These are phyloP conservation scores for Barnettozyma populi DNA, from an alignment of 805 yeast species.

Conservation along the genomic window DNA sequence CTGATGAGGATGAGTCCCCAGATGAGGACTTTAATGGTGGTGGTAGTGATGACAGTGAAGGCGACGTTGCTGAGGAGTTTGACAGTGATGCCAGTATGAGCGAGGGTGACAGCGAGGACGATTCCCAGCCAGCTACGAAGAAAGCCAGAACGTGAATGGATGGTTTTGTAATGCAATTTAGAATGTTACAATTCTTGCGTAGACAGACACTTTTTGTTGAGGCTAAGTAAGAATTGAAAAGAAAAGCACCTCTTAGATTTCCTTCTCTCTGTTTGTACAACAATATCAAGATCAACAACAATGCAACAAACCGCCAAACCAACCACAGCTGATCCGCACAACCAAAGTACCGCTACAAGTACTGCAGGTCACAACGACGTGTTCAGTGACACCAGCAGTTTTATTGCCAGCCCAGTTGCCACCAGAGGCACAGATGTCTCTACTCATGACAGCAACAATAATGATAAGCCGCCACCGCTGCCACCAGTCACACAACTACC, in stretches of 20 bases:
- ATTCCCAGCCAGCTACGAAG: conserved; percentile 33
- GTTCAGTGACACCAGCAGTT: neutral
- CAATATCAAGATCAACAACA: neutral
- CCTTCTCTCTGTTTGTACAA: neutral
- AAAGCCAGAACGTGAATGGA: conserved; percentile 25
- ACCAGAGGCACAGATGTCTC: neutral
- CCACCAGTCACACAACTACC: neutral
- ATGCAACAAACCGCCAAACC: neutral
- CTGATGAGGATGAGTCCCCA: conserved; percentile 73
- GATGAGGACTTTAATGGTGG: conserved; percentile 74
- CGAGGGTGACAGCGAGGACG: conserved; percentile 16
- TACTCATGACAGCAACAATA: neutral
- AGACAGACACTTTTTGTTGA: neutral
- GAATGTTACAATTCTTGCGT: neutral
- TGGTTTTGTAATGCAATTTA: neutral
- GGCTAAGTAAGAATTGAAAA: no score
- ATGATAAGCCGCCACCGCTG: neutral
- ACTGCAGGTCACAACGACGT: conserved; percentile 3
- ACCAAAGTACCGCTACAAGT: conserved; percentile 7
- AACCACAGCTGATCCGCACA: neutral
- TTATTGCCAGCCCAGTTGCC: conserved; percentile 7
- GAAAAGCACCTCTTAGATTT: no score
- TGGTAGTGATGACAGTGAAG: conserved; percentile 67
- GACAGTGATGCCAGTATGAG: conserved; percentile 21
- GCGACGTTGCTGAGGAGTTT: conserved; percentile 27